These are phyloP conservation scores for Epichloe gansuensis DNA, from an alignment of 2,329 filamentous ascomycete species.

Conservation along the genomic window DNA sequence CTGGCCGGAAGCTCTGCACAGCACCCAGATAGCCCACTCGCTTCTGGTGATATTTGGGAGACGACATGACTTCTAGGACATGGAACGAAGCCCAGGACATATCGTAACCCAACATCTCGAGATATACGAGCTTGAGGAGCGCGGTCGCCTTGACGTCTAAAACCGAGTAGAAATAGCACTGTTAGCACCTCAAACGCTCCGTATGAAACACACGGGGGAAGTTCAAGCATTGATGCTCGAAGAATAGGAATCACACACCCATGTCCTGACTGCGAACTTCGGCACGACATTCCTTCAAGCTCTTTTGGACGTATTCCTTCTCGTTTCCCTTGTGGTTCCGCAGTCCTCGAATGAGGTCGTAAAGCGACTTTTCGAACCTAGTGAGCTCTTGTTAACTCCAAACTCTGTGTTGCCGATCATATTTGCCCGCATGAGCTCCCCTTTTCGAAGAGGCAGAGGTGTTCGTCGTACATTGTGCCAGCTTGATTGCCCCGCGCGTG, in stretches of 20 bases:
- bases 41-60: conserved; percentile 87
- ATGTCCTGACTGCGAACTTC: conserved; percentile 91
- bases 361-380: conserved; percentile 98
- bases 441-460: background rate
- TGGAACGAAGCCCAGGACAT: conserved; percentile 99
- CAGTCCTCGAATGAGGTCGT: conserved; percentile 94
- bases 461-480: conserved; percentile 2
- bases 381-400: background rate
- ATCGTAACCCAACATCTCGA: conserved; percentile 98
- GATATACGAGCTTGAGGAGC: conserved; percentile 86
- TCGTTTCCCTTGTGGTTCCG: conserved; percentile 93
- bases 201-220: background rate
- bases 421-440: background rate
- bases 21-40: conserved; percentile 89
- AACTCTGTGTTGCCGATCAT: background rate
- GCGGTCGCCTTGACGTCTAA: conserved; percentile 90
- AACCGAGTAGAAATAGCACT: background rate
- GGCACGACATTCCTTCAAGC: conserved; percentile 84
- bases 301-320: conserved; percentile 87
- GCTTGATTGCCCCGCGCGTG: conserved; percentile 15
- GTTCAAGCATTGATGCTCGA: background rate
- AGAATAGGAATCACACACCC: conserved; percentile 38
- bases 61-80: conserved; percentile 97
- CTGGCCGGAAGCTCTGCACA: conserved; percentile 87
- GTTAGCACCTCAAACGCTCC: background rate